Evolutionary conservation across 176 grass and related monocot species (phyloP).

Genomic region (Raddia guianensis): DNA sequence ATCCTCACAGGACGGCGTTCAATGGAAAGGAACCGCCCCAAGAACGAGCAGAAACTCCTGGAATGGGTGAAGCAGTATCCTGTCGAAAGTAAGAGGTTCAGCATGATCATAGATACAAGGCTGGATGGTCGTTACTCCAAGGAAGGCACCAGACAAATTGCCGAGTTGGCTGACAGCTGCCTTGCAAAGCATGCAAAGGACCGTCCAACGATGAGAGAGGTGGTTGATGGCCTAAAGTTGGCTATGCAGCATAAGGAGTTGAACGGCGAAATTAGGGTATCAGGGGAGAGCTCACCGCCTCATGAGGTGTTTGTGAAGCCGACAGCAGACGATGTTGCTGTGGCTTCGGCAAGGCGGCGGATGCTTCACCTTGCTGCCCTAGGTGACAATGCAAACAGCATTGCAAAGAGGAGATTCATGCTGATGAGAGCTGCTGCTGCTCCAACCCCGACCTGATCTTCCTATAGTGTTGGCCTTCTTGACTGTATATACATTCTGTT

Average conservation of each 20-base stretch:
- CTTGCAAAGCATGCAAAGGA: conserved; percentile 66
- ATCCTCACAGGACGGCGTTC: conserved; percentile 68
- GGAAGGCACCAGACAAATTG: conserved; percentile 52
- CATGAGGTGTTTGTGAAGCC: conserved; percentile 30
- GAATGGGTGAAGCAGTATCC: conserved; percentile 77
- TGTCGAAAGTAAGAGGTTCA: conserved; percentile 45
- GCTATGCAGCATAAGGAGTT: conserved; percentile 51
- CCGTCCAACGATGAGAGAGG: conserved; percentile 64
- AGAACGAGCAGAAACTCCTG: conserved; percentile 64
- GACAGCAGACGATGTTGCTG: conserved; percentile 38
- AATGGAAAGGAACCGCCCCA: conserved; percentile 59
- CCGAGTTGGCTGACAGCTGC: conserved; percentile 60
- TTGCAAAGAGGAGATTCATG: conserved; percentile 65
- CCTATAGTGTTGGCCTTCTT: conserved; percentile 16
- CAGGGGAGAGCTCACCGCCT: conserved; percentile 32
- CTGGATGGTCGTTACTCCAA: conserved; percentile 59
- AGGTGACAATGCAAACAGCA: conserved; percentile 59
- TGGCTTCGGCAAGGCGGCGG: conserved; percentile 57
- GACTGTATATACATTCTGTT: conserved; percentile 16
- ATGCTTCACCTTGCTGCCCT: conserved; percentile 79
- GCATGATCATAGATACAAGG: conserved; percentile 63
- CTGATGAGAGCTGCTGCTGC: conserved; percentile 49
- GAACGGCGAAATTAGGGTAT: conserved; percentile 36
- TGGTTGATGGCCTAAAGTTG: conserved; percentile 48
- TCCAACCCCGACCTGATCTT: conserved; percentile 41